These are phyloP conservation scores for Chimonanthus praecox DNA, from an alignment of 164 flowering plant species.

Conservation along the genomic window DNA sequence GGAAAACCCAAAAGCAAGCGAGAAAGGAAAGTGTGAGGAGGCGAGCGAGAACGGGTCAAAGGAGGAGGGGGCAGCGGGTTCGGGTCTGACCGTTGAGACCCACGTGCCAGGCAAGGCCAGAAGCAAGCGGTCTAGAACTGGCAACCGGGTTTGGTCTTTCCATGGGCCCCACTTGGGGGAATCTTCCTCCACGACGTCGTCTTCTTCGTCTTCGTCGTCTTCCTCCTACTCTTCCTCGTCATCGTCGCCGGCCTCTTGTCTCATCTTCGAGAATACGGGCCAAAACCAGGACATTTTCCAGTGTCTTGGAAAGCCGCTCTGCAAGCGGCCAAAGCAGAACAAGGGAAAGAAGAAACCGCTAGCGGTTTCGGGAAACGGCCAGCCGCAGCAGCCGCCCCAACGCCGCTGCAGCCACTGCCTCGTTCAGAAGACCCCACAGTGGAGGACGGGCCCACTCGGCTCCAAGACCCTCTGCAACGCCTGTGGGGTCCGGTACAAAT, in stretches of 20 bases:
- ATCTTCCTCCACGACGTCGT: conserved; percentile 29
- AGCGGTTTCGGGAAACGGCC: conserved; percentile 13
- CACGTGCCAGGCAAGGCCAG: conserved; percentile 49
- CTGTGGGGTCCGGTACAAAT: conserved; percentile 86
- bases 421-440: conserved; percentile 84
- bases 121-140: conserved; percentile 42
- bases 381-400: conserved; percentile 15
- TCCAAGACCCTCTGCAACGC: conserved; percentile 89
- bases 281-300: conserved; percentile 14
- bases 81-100: conserved; percentile 10
- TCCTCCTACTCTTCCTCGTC: conserved; percentile 25
- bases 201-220: conserved; percentile 27
- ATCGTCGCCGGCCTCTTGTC: conserved; percentile 7
- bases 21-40: background rate
- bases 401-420: conserved; percentile 75
- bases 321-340: conserved; percentile 15
- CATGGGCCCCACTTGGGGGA: conserved; percentile 21
- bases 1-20: conserved; percentile 4
- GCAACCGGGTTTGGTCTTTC: conserved; percentile 29
- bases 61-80: background rate
- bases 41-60: conserved; percentile 7
- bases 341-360: conserved; percentile 35
- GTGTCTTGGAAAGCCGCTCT: conserved; percentile 24
- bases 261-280: conserved; percentile 8
- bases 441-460: conserved; percentile 88